Conservation (phyloP, 805 yeast species). For the Nakazawaea sp. region DNA sequence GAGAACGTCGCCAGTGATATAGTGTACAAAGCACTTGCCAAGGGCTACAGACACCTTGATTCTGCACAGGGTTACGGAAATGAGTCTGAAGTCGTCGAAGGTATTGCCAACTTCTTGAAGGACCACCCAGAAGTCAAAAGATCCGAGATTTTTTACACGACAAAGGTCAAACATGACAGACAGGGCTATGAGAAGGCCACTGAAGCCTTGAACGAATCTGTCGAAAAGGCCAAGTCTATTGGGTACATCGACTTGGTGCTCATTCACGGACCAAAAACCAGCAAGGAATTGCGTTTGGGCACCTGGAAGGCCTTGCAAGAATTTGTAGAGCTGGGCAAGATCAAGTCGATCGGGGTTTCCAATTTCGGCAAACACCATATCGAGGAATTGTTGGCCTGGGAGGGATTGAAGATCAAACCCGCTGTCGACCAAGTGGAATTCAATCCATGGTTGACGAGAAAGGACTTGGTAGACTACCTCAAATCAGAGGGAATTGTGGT, state of each 20-base stretch:
- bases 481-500: constrained; percentile 37
- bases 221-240: constrained; percentile 34
- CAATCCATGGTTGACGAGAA: constrained; percentile 43
- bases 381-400: constrained; percentile 43
- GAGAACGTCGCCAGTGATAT: constrained; percentile 29
- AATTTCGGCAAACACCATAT: constrained; percentile 57
- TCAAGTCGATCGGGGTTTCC: constrained; percentile 56
- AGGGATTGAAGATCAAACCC: constrained; percentile 34
- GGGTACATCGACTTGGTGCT: constrained; percentile 49
- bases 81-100: constrained; percentile 55
- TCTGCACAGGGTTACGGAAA: constrained; percentile 64
- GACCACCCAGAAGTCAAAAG: constrained; percentile 23
- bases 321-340: constrained; percentile 40
- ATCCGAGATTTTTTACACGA: constrained; percentile 32
- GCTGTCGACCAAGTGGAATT: constrained; percentile 46
- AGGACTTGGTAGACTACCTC: constrained; percentile 37
- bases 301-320: constrained; percentile 54
- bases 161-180: constrained; percentile 25
- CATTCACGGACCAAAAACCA: constrained; percentile 47
- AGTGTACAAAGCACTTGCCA: constrained; percentile 49
- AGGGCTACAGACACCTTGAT: constrained; percentile 72
- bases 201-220: constrained; percentile 33
- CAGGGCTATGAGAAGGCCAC: constrained; percentile 32
- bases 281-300: constrained; percentile 34
- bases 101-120: constrained; percentile 35